Conservation (phyloP, 257 asterid genomes). For the Fraxinus pennsylvanica region DNA sequence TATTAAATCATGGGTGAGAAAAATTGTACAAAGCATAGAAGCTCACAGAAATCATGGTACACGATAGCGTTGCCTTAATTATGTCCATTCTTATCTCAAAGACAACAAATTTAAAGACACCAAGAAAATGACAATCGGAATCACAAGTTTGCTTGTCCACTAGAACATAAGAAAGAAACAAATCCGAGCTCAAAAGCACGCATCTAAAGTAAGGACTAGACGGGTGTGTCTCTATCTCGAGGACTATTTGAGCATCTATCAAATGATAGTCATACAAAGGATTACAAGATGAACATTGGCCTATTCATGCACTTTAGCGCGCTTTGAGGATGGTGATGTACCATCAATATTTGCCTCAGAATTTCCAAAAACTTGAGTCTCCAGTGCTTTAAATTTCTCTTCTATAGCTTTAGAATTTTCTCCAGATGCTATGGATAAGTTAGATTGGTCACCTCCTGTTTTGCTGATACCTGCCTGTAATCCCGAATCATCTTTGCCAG, state of each 20-base stretch:
- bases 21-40: neutral
- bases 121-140: neutral
- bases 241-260: neutral
- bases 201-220: neutral
- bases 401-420: constrained; percentile 32
- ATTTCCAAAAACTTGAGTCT: constrained; percentile 29
- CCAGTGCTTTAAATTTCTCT: constrained; percentile 27
- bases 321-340: constrained; percentile 52
- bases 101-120: neutral
- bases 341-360: constrained; percentile 31
- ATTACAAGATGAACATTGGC: constrained; percentile 7
- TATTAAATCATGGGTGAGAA: constrained; percentile 3
- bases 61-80: neutral
- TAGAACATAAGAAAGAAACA: neutral
- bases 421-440: constrained; percentile 13
- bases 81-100: neutral
- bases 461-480: constrained; percentile 31
- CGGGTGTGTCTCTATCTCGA: neutral
- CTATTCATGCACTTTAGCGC: constrained; percentile 48
- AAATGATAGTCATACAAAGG: neutral
- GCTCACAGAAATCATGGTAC: neutral
- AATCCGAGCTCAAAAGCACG: neutral
- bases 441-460: constrained; percentile 21
- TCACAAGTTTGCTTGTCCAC: neutral
- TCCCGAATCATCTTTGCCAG: constrained; percentile 33